A percentile compares a stretch with the other conserved stretches of the same genome.
Evolutionary conservation across 208 protist genomes (phyloP).

Genomic region (Porcisia deanei): DNA sequence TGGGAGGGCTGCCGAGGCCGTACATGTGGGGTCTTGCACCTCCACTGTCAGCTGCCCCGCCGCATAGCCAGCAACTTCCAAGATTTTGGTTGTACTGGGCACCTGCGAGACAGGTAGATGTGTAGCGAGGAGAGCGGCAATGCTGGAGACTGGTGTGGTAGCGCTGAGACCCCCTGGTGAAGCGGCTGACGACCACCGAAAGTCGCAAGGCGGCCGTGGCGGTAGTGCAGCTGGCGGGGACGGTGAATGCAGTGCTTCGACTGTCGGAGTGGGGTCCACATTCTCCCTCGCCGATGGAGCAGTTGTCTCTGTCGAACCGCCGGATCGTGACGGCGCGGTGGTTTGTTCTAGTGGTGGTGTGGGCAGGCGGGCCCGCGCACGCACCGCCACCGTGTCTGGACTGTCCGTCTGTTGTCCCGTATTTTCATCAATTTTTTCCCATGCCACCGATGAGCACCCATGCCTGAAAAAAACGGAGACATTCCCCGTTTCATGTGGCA

Average conservation of each 20-base stretch:
- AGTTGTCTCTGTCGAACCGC: too few species aligned
- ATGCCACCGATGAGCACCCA: too few species aligned
- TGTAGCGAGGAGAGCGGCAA: slow-evolving; percentile 4
- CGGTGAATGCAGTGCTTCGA: neutral
- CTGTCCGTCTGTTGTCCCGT: too few species aligned
- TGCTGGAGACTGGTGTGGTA: neutral
- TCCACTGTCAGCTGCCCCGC: slow-evolving; percentile 12
- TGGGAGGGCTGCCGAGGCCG: neutral
- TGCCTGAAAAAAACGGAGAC: too few species aligned
- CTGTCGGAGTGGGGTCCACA: neutral
- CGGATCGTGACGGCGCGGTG: too few species aligned
- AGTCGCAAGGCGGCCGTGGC: slow-evolving; percentile 6
- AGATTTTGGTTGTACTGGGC: neutral
- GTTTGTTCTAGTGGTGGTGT: too few species aligned
- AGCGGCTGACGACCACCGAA: slow-evolving; percentile 10
- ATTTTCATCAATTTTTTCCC: too few species aligned
- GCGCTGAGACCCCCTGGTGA: neutral
- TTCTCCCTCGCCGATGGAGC: neutral
- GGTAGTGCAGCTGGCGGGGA: neutral
- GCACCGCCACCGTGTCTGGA: too few species aligned
- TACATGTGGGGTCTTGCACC: slow-evolving; percentile 11
- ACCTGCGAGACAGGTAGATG: slow-evolving; percentile 3
- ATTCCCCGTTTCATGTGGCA: too few species aligned
- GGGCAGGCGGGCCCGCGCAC: too few species aligned
- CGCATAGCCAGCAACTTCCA: slow-evolving; percentile 10